Base-by-base conservation (phyloP, 2,329 filamentous ascomycete species). In the Bretziella fagacearum region DNA sequence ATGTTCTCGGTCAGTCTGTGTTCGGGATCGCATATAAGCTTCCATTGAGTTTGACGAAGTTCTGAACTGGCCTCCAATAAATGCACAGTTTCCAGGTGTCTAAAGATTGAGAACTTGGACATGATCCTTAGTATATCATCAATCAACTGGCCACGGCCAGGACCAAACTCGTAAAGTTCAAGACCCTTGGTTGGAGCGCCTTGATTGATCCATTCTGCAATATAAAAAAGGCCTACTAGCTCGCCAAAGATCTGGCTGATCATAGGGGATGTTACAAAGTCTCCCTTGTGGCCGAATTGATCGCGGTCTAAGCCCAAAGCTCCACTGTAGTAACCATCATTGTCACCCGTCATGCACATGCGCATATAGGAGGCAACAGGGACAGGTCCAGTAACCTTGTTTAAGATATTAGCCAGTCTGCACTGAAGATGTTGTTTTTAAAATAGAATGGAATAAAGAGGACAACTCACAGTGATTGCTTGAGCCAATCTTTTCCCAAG, bases 221-320 rank as follows among this genome's bases (percentile, higher is more conserved):
- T 80, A 52, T 94, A 79, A 91, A 91, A 98, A 55, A 98, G 75
- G 3, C 85, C 91, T 48, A 96, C 70, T 23, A 98, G 70, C 64
- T 98, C 91, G 20, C 91, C 91, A 63, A 98, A 98, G 10, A 96
- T 74, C 60, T 96, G 91, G 1, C 87, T 95, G 56, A 98, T 96
- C 63, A 98, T 91, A 0, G 91, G 91, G 0, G 87, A 95, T 0
- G 91, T 98, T 44, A 96, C 81, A 59, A 98, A 98, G 63, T 98
- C 91, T 22, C 91, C 91, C 57, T 84, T 83, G 47, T 74, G 68
- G n/a, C 91, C 91, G 56, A 98, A 98, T 53, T 89, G 87, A 58
- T 95, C 87, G 40, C 79, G 74, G 17, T 73, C 78, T 51, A 75
- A 64, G 46, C 71, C 70, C 36, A 79, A 71, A 20, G 77, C 74